Conservation (phyloP, 2,329 filamentous ascomycete genomes). For the Metarhizium album region DNA sequence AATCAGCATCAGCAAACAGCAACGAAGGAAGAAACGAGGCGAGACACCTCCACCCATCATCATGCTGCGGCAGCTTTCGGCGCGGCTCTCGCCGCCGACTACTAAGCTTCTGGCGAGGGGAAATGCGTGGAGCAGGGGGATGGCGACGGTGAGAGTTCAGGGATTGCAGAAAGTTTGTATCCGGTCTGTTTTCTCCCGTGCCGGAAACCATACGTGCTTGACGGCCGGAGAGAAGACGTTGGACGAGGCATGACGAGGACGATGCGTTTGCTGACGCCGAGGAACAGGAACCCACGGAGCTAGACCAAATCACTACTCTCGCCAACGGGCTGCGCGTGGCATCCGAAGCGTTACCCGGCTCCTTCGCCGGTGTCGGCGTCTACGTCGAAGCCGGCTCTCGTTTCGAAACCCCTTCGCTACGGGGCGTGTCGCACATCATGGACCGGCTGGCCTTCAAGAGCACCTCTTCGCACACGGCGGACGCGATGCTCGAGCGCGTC, state of each 20-base stretch:
- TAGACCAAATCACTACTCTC: slow-evolving; percentile 79
- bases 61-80: slow-evolving; percentile 27
- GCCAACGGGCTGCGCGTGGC: slow-evolving; percentile 90
- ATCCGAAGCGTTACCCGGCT: slow-evolving; percentile 86
- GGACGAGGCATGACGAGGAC: too few species aligned
- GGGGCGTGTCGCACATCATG: slow-evolving; percentile 91
- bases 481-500: slow-evolving; percentile 78
- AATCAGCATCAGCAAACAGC: neutral
- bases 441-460: slow-evolving; percentile 92
- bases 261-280: neutral
- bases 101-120: slow-evolving; percentile 15
- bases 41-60: neutral
- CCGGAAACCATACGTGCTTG: neutral
- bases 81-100: slow-evolving; percentile 18
- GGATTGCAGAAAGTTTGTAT: slow-evolving; percentile 24
- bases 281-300: slow-evolving; percentile 65
- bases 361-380: slow-evolving; percentile 89
- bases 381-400: slow-evolving; percentile 93
- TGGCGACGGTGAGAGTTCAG: slow-evolving; percentile 25
- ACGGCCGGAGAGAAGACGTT: neutral
- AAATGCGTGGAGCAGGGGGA: neutral
- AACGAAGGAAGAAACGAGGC: neutral
- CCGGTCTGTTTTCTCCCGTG: neutral
- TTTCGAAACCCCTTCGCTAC: slow-evolving; percentile 76
- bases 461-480: slow-evolving; percentile 59